Evolutionary conservation across 768 basidiomycete genomes (phyloP), one percentile per base, ranked within the genome.

Genomic region (Hericium rajendrae): DNA sequence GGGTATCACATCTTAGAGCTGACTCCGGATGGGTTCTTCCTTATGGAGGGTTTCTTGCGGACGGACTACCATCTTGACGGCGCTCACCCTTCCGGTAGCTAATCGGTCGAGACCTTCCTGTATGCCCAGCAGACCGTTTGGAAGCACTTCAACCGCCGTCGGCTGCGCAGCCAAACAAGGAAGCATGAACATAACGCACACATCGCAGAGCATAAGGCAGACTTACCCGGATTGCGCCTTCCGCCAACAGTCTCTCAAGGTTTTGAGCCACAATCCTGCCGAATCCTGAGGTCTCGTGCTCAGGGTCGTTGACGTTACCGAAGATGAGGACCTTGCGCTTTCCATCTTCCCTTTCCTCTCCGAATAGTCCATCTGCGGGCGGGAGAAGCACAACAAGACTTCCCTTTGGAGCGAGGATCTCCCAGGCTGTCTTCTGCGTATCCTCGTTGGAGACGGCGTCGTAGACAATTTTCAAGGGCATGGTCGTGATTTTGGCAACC

Each of bases 201-300:
- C 40, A 51, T 18, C 10, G 24, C 26, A 3, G 24, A 38, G 51
- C 16, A 46, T 10, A 32, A 48, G 28, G 5, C 10, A 9, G 22
- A 46, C 22, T 3, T 37, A 22, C 38, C 40, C n/a, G 11, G 15
- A 3, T n/a, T 24, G 32, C 8, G n/a, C 38, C 51, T 54, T 46
- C 37, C 43, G 37, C 51, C 46, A 37, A 37, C 20, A 51, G 49
- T 24, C 26, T 51, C 49, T 24, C 28, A 11, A 51, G 20, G 49
- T 20, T 51, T 16, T 26, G 15, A 9, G 28, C 28, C 8, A 51
- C 24, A 22, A 28, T 24, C 20, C 28, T 28, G 8, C 43, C 26
- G 6, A 53, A 60, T 8, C 73, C 71, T 3, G 67, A 66, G 55
- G 68, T 68, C 66, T 65, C 6, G 60, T 62, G 40, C 12, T 32